Evolutionary conservation across 805 yeast species (phyloP), one percentile per base, ranked within the genome.

Genomic region (Barnettozyma populi): DNA sequence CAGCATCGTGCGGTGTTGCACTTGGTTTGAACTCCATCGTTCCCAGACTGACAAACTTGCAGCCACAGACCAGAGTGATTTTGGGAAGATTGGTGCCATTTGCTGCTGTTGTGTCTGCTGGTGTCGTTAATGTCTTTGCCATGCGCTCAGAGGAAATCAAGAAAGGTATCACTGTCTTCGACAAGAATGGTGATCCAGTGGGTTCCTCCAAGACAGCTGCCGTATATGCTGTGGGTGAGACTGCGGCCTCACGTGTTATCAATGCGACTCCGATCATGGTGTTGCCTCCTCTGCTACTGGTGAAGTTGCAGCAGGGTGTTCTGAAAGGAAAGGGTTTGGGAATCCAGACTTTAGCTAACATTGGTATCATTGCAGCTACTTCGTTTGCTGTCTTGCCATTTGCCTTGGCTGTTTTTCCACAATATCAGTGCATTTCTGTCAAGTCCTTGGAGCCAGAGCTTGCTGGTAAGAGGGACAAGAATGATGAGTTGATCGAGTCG

Each of bases 221-320:
- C 1, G 62, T 79, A 42, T 75, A 82, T 52, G 99, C 99, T 0
- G 99, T 94, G 41, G 97, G 95, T 21, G 98, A 94, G 68, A 94
- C 99, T 10, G 98, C 97, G 3, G 81, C 90, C 29, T 86, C 96
- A 39, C 75, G 99, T 63, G 96, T 94, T 40, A 86, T 92, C 57
- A 94, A 90, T 60, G 97, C 98, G 16, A 86, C 99, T 0, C 99
- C 99, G 18, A 78, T 94, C 58, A 94, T 94, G 99, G 99, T 87
- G 19, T 66, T 94, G 6, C 99, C 99, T 1, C 97, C 99, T 2
- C 74, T 94, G 58, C 61, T 88, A 24, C 74, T 94, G 38, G 89
- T 90, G 41, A 79, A 74, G 63, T 71, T 94, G 54, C 97, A 94
- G 69, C 78, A 76, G 54, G 74, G 83, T 1, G 61, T 83, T 16